These are phyloP conservation scores for Macrophomina phaseolina DNA, from an alignment of 2,329 filamentous ascomycete genomes.

Conservation along the genomic window DNA sequence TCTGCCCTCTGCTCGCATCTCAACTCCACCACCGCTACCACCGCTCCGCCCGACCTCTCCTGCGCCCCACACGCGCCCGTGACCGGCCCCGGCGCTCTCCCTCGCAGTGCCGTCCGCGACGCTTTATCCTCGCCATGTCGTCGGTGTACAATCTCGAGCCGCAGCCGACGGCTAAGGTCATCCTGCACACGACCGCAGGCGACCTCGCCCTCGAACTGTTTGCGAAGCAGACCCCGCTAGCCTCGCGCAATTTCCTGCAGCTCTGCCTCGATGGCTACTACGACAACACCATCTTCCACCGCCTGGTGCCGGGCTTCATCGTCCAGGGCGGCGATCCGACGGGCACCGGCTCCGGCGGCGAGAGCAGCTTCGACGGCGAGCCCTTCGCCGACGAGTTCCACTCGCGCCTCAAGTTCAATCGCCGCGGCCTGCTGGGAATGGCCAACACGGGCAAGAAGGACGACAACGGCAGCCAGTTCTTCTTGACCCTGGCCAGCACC, in stretches of 20 bases:
- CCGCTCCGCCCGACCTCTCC: neutral
- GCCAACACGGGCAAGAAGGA: slow-evolving; percentile 80
- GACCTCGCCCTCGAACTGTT: slow-evolving; percentile 92
- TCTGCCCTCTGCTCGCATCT: neutral
- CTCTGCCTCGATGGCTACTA: slow-evolving; percentile 96
- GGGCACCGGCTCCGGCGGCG: slow-evolving; percentile 87
- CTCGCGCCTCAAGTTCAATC: slow-evolving; percentile 88
- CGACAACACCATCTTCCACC: slow-evolving; percentile 90
- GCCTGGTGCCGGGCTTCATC: slow-evolving; percentile 88
- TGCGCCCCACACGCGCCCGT: neutral
- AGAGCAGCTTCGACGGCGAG: slow-evolving; percentile 86
- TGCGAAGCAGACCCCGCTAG: slow-evolving; percentile 89
- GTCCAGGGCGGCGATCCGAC: slow-evolving; percentile 95
- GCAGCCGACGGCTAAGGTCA: slow-evolving; percentile 87
- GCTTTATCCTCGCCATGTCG: slow-evolving; percentile 67
- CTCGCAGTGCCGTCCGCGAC: slow-evolving; percentile 2
- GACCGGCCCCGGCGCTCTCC: neutral
- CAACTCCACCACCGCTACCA: neutral
- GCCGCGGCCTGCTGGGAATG: slow-evolving; percentile 91
- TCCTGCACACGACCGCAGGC: slow-evolving; percentile 87
- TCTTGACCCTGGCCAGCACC: slow-evolving; percentile 84
- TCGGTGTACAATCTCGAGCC: slow-evolving; percentile 93
- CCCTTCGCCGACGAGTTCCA: slow-evolving; percentile 91
- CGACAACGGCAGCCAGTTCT: slow-evolving; percentile 95
- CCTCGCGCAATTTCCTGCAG: slow-evolving; percentile 93